These are phyloP conservation scores for Domatiomyces catenatus DNA, from an alignment of 2,329 filamentous ascomycete genomes.

Conservation along the genomic window DNA sequence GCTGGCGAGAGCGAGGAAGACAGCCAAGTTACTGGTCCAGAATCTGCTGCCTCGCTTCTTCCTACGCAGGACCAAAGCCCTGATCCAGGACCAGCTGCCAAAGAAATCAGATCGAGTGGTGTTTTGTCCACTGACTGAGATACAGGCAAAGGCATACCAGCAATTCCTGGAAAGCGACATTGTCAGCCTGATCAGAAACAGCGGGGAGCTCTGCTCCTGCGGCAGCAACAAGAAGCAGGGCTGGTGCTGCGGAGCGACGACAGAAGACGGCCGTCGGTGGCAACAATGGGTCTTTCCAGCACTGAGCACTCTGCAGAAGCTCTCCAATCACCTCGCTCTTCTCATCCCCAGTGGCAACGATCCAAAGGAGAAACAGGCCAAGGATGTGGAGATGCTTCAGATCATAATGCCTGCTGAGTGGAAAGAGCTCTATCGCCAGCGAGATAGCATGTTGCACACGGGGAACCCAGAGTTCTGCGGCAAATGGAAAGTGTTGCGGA, in stretches of 20 bases:
- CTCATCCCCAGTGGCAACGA: conserved; percentile 58
- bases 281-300: conserved; percentile 68
- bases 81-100: conserved; percentile 83
- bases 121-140: conserved; percentile 77
- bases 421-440: conserved; percentile 55
- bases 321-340: conserved; percentile 84
- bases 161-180: conserved; percentile 61
- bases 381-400: conserved; percentile 59
- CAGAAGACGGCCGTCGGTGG: conserved; percentile 51
- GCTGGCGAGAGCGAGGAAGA: conserved; percentile 63
- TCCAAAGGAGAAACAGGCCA: conserved; percentile 55
- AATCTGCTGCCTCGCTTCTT: conserved; percentile 85
- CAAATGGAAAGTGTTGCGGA: conserved; percentile 87
- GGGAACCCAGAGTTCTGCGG: conserved; percentile 86
- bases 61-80: conserved; percentile 75
- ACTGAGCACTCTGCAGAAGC: conserved; percentile 67
- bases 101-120: conserved; percentile 91
- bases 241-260: conserved; percentile 56
- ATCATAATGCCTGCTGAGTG: conserved; percentile 61
- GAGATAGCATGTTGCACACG: conserved; percentile 65
- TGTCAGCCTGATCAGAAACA: conserved; percentile 51
- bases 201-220: conserved; percentile 55
- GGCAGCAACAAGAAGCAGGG: conserved; percentile 55
- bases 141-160: conserved; percentile 69
- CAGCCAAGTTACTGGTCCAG: conserved; percentile 68